Evolutionary conservation across 1,139 yeast species (phyloP).

Genomic region (Taphrina wiesneri): DNA sequence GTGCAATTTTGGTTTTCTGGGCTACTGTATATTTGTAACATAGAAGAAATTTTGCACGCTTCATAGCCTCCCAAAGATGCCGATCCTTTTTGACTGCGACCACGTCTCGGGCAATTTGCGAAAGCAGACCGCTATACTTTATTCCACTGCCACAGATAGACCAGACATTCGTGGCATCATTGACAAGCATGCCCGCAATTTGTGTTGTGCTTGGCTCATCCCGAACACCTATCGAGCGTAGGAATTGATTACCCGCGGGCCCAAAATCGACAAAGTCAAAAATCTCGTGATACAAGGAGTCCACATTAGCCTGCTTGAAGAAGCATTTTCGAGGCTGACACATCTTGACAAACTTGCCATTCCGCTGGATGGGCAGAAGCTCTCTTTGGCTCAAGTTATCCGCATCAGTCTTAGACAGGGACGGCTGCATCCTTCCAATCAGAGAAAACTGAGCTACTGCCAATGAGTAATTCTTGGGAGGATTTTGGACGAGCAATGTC

Average conservation of each 20-base stretch:
- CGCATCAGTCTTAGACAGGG: slow-evolving; percentile 41
- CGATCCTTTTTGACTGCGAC: slow-evolving; percentile 39
- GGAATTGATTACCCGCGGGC: slow-evolving; percentile 44
- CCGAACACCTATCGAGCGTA: slow-evolving; percentile 46
- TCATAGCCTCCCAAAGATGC: slow-evolving; percentile 44
- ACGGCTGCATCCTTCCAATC: slow-evolving; percentile 42
- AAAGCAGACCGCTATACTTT: slow-evolving; percentile 43
- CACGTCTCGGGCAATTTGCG: slow-evolving; percentile 44
- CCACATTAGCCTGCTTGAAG: slow-evolving; percentile 32
- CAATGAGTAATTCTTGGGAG: slow-evolving; percentile 41
- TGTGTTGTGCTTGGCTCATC: slow-evolving; percentile 46
- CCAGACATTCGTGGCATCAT: slow-evolving; percentile 45
- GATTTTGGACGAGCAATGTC: slow-evolving; percentile 40
- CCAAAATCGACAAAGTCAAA: slow-evolving; percentile 44
- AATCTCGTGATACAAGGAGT: slow-evolving; percentile 42
- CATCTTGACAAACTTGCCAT: slow-evolving; percentile 25
- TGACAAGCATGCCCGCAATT: slow-evolving; percentile 44
- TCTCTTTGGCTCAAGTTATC: slow-evolving; percentile 38
- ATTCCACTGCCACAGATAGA: slow-evolving; percentile 41
- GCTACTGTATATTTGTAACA: slow-evolving; percentile 41
- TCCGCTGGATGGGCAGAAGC: slow-evolving; percentile 44
- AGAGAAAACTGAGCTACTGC: slow-evolving; percentile 44
- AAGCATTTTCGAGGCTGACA: slow-evolving; percentile 33
- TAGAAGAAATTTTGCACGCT: slow-evolving; percentile 43
- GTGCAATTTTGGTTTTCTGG: slow-evolving; percentile 39